Evolutionary conservation across 345 rosid genomes (phyloP).

Genomic region (Leavenworthia alabamica): DNA sequence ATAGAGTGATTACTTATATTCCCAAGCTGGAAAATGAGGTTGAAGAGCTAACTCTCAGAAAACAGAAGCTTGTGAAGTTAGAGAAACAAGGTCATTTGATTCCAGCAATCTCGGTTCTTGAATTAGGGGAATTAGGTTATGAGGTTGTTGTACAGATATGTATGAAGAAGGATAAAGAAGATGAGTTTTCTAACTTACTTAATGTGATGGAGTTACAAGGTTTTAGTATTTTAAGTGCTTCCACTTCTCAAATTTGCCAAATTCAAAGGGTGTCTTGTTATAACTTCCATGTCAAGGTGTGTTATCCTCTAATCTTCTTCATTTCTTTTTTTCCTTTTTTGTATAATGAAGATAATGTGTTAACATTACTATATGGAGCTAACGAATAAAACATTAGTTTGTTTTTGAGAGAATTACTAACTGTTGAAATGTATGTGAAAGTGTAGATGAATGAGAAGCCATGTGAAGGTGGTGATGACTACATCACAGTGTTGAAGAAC

Average conservation of each 20-base stretch:
- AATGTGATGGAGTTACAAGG: conserved; percentile 26
- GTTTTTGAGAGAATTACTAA: not conserved
- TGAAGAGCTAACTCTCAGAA: conserved; percentile 15
- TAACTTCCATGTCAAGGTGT: conserved; percentile 30
- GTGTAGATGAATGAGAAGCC: conserved; percentile 27
- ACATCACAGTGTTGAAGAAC: conserved; percentile 27
- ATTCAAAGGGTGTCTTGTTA: conserved; percentile 18
- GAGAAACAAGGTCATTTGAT: not conserved
- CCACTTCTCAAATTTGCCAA: conserved; percentile 16
- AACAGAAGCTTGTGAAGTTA: not conserved
- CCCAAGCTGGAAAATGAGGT: conserved; percentile 21
- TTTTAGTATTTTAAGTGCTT: conserved; percentile 21
- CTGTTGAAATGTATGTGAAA: not conserved
- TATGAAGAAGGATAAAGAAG: conserved; percentile 5
- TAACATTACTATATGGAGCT: not conserved
- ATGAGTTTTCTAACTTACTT: conserved; percentile 21
- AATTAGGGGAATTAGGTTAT: conserved; percentile 1
- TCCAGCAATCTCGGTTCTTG: conserved; percentile 28
- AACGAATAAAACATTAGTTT: not conserved
- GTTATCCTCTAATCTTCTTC: not conserved
- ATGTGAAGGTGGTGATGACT: conserved; percentile 25
- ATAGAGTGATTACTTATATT: conserved; percentile 23
- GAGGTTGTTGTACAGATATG: conserved; percentile 29
- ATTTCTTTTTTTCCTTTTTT: not conserved
- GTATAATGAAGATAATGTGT: not conserved